phyloP scores from a whole-genome alignment of 495 filamentous ascomycete species.

The Pseudotulostoma volvatum region DNA sequence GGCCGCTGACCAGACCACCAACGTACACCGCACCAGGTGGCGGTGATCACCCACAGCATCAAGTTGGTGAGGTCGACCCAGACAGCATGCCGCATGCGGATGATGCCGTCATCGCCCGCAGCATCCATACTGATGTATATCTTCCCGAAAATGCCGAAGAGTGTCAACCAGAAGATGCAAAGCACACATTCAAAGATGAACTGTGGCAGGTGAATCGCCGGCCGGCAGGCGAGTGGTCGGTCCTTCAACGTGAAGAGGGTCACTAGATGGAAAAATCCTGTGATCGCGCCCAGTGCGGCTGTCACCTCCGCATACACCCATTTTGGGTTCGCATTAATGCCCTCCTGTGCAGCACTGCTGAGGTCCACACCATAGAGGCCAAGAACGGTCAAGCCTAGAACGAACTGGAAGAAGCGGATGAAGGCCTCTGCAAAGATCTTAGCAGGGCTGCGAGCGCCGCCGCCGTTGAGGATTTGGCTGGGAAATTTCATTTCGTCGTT shows the following conservation, averaged over 20 bases:
- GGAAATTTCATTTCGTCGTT: constrained; percentile 2
- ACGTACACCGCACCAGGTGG: constrained; percentile 23
- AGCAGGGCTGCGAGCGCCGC: constrained; percentile 2
- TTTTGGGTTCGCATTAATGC: constrained; percentile 39
- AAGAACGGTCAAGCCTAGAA: constrained; percentile 55
- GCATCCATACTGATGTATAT: constrained; percentile 57
- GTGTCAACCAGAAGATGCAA: constrained; percentile 54
- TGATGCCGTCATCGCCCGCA: constrained; percentile 40
- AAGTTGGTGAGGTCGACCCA: constrained; percentile 67
- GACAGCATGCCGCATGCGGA: constrained; percentile 70
- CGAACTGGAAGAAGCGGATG: constrained; percentile 54
- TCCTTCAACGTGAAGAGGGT: constrained; percentile 41
- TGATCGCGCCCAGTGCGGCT: constrained; percentile 42
- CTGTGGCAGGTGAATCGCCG: constrained; percentile 14
- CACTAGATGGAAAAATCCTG: constrained; percentile 40
- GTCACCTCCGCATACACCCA: constrained; percentile 65
- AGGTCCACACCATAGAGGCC: constrained; percentile 68
- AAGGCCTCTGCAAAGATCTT: constrained; percentile 19
- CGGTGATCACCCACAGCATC: constrained; percentile 51
- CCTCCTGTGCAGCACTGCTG: constrained; percentile 34
- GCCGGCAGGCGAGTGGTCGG: constrained; percentile 1
- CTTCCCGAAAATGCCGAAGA: constrained; percentile 71
- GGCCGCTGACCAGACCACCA: no score
- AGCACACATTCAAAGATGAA: constrained; percentile 58
- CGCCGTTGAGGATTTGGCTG: constrained; percentile 3